Conservation (phyloP, 1,139 yeast genomes). For the Suhomyces wounanorum region DNA sequence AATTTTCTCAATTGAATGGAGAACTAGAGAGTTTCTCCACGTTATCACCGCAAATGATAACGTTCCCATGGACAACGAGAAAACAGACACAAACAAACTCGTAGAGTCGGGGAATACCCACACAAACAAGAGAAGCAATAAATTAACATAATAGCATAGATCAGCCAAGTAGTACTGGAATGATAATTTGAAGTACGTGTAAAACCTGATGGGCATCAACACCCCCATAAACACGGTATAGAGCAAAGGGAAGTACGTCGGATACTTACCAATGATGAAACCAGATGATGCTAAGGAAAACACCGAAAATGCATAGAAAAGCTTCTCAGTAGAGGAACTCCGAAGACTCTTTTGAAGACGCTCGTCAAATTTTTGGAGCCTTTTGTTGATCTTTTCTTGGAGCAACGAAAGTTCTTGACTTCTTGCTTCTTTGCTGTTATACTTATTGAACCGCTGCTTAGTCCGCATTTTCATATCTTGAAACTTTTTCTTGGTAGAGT, state of each 20-base stretch:
- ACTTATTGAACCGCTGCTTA: conserved; percentile 32
- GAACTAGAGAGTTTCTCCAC: conserved; percentile 91
- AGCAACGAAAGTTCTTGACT: conserved; percentile 31
- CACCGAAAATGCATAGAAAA: conserved; percentile 76
- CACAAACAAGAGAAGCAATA: conserved; percentile 64
- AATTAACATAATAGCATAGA: conserved; percentile 87
- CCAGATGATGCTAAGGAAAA: conserved; percentile 73
- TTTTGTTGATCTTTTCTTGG: conserved; percentile 36
- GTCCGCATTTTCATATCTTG: conserved; percentile 41
- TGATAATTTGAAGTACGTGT: conserved; percentile 76
- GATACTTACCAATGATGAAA: conserved; percentile 73
- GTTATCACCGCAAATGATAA: conserved; percentile 92
- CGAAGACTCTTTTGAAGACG: conserved; percentile 53
- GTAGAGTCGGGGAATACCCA: conserved; percentile 82
- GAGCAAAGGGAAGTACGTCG: conserved; percentile 72
- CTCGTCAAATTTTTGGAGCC: conserved; percentile 58
- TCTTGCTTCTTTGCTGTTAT: conserved; percentile 17
- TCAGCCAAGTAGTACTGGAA: conserved; percentile 92
- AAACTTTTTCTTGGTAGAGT: conserved; percentile 37
- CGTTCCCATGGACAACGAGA: conserved; percentile 86
- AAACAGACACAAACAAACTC: conserved; percentile 75
- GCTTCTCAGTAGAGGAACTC: conserved; percentile 72
- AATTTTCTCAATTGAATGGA: conserved; percentile 91
- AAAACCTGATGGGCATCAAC: conserved; percentile 82
- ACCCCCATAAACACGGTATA: conserved; percentile 64